These are phyloP conservation scores for Xylariales sp. DNA, from an alignment of 2,329 filamentous ascomycete species.

Conservation along the genomic window DNA sequence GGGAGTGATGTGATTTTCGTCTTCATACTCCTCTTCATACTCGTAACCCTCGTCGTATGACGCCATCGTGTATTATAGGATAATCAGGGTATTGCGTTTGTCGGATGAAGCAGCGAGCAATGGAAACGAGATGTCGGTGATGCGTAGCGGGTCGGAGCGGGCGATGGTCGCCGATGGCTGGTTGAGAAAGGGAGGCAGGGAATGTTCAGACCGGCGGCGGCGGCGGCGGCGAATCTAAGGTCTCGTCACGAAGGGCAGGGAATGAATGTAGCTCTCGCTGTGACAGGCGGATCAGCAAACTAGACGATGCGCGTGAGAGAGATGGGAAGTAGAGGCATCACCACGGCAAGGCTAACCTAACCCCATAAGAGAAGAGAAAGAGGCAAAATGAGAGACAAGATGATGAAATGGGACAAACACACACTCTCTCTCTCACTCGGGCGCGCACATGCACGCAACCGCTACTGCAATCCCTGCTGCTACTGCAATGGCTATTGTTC, in stretches of 20 bases:
- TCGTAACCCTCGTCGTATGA: constrained; percentile 73
- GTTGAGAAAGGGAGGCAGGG: constrained; percentile 3
- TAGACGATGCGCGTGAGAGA: constrained; percentile 8
- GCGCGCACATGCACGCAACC: constrained; percentile 23
- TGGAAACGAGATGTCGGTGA: background rate
- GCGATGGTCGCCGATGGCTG: background rate
- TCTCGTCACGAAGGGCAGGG: background rate
- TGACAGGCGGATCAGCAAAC: constrained; percentile 20
- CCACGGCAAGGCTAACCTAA: background rate
- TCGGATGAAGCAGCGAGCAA: background rate
- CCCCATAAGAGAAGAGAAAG: background rate
- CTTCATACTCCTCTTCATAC: constrained; percentile 72
- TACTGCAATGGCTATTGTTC: background rate
- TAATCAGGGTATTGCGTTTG: background rate
- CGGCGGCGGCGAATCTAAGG: background rate
- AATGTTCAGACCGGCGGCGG: background rate
- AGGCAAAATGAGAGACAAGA: constrained; percentile 1
- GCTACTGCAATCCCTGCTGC: constrained; percentile 15
- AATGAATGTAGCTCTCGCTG: constrained; percentile 17
- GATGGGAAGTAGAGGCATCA: background rate
- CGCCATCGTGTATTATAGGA: constrained; percentile 55
- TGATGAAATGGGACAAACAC: constrained; percentile 10
- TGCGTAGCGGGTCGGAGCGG: background rate
- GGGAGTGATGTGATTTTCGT: constrained; percentile 83
- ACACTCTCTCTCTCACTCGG: constrained; percentile 14